phyloP scores from a whole-genome alignment of 2,329 filamentous ascomycete genomes.

The Ploettnerulaceae sp. region DNA sequence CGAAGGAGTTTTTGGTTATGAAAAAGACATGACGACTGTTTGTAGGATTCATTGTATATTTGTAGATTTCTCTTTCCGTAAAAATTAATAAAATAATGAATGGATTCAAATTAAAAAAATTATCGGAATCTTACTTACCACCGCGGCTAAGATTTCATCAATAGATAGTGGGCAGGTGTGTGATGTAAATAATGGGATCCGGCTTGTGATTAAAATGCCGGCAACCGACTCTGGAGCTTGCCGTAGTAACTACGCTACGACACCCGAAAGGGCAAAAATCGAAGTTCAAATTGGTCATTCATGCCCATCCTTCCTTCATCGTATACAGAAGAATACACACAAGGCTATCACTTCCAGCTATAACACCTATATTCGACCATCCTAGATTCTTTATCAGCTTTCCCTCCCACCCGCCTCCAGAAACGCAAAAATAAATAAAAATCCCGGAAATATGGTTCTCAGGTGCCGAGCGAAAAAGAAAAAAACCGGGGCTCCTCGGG shows the following conservation, averaged over 20 bases:
- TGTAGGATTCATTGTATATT: constrained; percentile 18
- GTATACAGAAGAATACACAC: background rate
- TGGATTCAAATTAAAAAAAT: background rate
- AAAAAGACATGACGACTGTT: constrained; percentile 3
- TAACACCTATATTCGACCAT: background rate
- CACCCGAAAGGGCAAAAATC: background rate
- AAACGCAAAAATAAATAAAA: no score
- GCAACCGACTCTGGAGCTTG: constrained; percentile 3
- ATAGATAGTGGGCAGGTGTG: no score
- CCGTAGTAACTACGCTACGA: background rate
- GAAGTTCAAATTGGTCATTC: background rate
- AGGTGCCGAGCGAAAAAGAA: background rate
- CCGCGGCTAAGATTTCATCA: background rate
- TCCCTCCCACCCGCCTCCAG: background rate
- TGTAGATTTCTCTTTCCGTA: constrained; percentile 13
- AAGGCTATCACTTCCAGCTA: background rate
- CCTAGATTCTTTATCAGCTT: background rate
- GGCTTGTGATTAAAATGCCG: background rate
- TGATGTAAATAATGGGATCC: no score
- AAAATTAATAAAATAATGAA: constrained; percentile 13
- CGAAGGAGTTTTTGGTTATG: constrained; percentile 15
- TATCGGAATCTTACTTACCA: background rate
- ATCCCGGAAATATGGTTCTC: constrained; percentile 9
- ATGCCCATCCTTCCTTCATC: background rate
- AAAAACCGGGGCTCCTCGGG: background rate